Conservation (phyloP, 164 flowering plant species). For the Houttuynia cordata region DNA sequence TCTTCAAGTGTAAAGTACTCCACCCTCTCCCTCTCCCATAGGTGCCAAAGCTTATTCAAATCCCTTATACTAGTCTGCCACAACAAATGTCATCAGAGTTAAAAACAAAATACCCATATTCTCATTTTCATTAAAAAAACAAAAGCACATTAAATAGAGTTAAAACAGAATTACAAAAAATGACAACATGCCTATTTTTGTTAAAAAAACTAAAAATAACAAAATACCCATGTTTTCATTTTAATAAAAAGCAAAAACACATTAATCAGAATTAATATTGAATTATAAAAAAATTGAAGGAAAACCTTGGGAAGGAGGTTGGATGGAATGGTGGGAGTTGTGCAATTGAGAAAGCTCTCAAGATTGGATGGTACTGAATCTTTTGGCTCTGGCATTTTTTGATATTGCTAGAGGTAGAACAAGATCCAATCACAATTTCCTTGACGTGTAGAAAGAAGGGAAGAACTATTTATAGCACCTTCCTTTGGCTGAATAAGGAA, state of each 20-base stretch:
- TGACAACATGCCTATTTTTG: too few species aligned
- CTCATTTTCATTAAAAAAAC: background rate
- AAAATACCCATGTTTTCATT: too few species aligned
- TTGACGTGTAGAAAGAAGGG: background rate
- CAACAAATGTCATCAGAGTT: background rate
- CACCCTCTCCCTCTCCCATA: constrained; percentile 69
- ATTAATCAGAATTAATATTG: too few species aligned
- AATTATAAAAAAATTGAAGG: constrained; percentile 1
- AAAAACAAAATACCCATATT: background rate
- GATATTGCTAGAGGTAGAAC: background rate
- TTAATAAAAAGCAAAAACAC: too few species aligned
- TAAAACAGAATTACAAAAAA: too few species aligned
- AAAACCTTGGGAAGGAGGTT: constrained; percentile 69
- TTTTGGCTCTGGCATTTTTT: constrained; percentile 2
- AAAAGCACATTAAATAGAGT: background rate
- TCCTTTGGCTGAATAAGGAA: background rate
- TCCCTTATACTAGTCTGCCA: constrained; percentile 23
- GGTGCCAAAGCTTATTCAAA: constrained; percentile 76
- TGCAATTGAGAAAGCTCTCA: constrained; percentile 62
- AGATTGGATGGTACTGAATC: constrained; percentile 44
- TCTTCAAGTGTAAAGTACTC: constrained; percentile 75
- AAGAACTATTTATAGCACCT: background rate
- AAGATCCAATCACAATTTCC: background rate
- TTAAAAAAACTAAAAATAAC: too few species aligned
- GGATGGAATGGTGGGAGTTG: constrained; percentile 69